phyloP scores from a whole-genome alignment of 2,329 filamentous ascomycete genomes.

The Cryphonectria japonica region DNA sequence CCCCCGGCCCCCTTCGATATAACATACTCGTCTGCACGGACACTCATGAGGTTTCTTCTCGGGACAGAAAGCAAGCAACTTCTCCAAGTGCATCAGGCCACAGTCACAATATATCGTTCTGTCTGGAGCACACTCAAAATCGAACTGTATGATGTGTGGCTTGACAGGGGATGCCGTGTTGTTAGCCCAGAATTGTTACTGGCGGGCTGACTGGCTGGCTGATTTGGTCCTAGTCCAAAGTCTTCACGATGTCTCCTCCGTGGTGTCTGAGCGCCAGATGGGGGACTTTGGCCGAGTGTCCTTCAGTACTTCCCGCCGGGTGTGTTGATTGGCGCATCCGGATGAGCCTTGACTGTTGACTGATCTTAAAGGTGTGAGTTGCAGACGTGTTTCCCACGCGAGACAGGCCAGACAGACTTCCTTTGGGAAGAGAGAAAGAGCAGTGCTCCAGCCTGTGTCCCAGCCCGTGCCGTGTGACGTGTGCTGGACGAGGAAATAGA shows the following conservation, averaged over 20 bases:
- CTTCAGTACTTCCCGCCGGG: not conserved
- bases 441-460: not conserved
- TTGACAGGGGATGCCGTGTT: constrained; percentile 20
- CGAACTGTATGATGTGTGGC: constrained; percentile 23
- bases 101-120: constrained; percentile 13
- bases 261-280: not conserved
- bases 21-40: not conserved
- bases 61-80: constrained; percentile 17
- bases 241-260: constrained; percentile 17
- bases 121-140: not conserved
- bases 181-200: constrained; percentile 4
- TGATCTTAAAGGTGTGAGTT: not conserved
- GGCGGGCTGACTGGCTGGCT: not conserved
- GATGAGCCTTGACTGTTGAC: not conserved
- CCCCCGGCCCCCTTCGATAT: not conserved
- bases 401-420: constrained; percentile 17
- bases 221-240: not conserved
- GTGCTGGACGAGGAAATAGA: not conserved
- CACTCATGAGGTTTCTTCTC: not conserved
- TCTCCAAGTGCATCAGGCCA: not conserved
- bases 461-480: not conserved
- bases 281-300: not conserved
- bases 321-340: not conserved
- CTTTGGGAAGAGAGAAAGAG: not conserved
- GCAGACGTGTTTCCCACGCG: constrained; percentile 13